Evolutionary conservation across 345 rosid genomes (phyloP), one percentile per base, ranked within the genome.

Genomic region (Trapa incisa): DNA sequence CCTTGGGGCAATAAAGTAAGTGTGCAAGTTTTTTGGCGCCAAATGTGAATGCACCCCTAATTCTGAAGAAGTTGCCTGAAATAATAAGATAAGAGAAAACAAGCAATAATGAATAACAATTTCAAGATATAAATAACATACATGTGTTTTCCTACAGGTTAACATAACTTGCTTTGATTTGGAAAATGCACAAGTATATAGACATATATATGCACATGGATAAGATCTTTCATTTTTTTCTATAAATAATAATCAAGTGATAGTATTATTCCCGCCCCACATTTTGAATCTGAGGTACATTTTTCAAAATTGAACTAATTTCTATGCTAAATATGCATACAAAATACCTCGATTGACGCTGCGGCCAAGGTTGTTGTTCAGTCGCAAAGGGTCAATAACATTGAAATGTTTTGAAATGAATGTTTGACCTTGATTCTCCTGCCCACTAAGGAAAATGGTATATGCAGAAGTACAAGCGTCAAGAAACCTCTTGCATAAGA

Each of bases 341-440:
- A 22, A 22, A 22, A 22, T 22, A 95, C 99, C 99, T 91, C 92
- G 91, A 75, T 89, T 95, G 74, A 91, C 99, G 78, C 99, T 91
- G 66, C 99, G 97, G n/a, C 99, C 99, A 75, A 95, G 97, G 79
- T 91, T 95, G 89, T 95, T 95, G 85, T 85, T 95, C 72, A 83
- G 73, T 70, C 99, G 97, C 78, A 95, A 79, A 68, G 99, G 99
- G 80, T 91, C 99, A 36, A 95, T 87, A 73, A 95, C 97, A 81
- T 95, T 95, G 80, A 95, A 95, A 80, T 89, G 89, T 75, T 95
- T 95, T 47, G 94, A 82, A 64, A 81, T 77, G 80, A 95, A 91
- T 47, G 91, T 82, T 62, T 84, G 90, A 58, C 96, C 94, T 54
- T 82, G 91, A 80, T 73, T 82, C 72, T 95, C 97, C 76, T 81